Evolutionary conservation across 495 filamentous ascomycete species (phyloP), one percentile per base, ranked within the genome.

Genomic region (Penicillium coprophilum): DNA sequence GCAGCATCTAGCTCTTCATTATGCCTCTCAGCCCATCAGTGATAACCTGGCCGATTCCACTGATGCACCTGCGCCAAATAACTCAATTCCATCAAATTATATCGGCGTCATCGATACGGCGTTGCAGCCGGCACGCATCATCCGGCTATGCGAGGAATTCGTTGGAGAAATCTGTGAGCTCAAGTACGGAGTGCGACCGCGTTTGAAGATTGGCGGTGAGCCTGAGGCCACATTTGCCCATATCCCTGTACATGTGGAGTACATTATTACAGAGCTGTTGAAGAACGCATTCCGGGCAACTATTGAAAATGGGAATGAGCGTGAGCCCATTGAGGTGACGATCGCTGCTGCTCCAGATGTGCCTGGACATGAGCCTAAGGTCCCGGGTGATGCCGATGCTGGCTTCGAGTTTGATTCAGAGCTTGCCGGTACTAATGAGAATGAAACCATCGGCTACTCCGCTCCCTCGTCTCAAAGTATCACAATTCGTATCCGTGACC

Each of bases 101-200:
- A 95, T 96, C 57, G 94, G 94, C n/a, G 92, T 96, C 10, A 97
- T 98, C 57, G 94, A 98, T 75, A 97, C 94, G 0, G 86, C 87
- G 1, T 74, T 98, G 20, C 89, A 86, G 24, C 94, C 93, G 0
- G 88, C 92, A 0, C 79, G 80, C 20, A 90, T 89, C 30, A 81
- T 97, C 49, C 84, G 89, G 54, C 78, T 80, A 3, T 97, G 93
- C 70, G 91, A 91, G 52, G 84, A 86, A 55, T 94, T 95, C 61
- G 94, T 98, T 0, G 86, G 88, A 39, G 94, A 97, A 60, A 96
- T 97, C 59, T 97, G 93, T 74, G 94, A 98, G 74, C 79, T 97
- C 19, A 91, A 92, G 40, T 98, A 97, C 71, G 94, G 94, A 17
- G 88, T 96, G 3, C 84, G 94, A 0, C 94, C 94, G 1, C 80